These are phyloP conservation scores for Stenogyne calaminthoides DNA, from an alignment of 305 asterid species.

Conservation along the genomic window DNA sequence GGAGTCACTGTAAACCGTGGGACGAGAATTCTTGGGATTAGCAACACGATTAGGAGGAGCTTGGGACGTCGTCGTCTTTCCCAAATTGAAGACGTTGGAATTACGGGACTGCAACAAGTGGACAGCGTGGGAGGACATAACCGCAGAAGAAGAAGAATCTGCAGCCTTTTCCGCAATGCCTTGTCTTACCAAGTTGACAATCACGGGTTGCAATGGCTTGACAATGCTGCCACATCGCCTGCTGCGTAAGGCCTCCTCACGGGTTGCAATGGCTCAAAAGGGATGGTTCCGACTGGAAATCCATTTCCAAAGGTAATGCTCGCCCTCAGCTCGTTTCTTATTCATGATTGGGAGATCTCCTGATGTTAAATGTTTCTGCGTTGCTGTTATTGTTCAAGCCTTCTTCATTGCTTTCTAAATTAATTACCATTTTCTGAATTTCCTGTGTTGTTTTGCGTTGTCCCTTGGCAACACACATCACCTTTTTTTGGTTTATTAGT, in stretches of 20 bases:
- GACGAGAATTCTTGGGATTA: background rate
- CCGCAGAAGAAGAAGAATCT: background rate
- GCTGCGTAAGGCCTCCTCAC: background rate
- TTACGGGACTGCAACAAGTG: background rate
- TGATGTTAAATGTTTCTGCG: too few relatives aligned
- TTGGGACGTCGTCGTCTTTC: background rate
- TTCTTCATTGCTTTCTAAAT: too few relatives aligned
- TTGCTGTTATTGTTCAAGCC: too few relatives aligned
- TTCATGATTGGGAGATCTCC: background rate
- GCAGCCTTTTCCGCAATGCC: background rate
- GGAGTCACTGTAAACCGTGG: background rate
- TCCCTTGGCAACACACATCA: too few relatives aligned
- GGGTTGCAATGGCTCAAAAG: too few relatives aligned
- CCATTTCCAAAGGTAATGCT: background rate
- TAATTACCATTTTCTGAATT: too few relatives aligned
- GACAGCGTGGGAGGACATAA: slow-evolving; percentile 17
- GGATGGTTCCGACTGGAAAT: background rate
- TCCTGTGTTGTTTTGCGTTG: too few relatives aligned
- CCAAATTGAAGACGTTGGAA: background rate
- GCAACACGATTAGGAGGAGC: background rate
- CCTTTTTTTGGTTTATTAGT: too few relatives aligned
- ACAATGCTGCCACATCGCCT: background rate
- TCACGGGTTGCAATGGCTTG: background rate
- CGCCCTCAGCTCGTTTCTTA: background rate
- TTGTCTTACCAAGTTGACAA: background rate